Conservation (phyloP, 305 asterid species). For the Solanum hybrid region DNA sequence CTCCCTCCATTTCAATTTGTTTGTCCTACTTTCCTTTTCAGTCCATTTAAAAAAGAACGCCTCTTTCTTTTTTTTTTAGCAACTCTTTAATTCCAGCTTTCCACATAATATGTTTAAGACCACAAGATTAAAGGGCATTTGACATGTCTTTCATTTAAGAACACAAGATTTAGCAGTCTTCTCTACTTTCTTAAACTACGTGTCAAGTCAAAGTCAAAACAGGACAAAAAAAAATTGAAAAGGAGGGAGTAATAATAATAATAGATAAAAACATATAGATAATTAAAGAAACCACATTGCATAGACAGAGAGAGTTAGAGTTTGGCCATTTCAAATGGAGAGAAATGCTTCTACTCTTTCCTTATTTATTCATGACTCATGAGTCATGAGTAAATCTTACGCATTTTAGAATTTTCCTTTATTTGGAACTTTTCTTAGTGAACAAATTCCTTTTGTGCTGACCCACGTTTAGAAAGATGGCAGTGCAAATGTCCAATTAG, state of each 20-base stretch:
- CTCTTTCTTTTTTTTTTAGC: background rate
- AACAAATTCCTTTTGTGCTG: background rate
- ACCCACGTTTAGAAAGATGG: background rate
- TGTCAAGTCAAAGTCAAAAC: background rate
- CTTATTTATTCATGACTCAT: background rate
- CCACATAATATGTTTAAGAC: background rate
- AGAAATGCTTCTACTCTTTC: background rate
- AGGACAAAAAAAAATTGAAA: background rate
- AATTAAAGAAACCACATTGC: background rate
- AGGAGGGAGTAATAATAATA: background rate
- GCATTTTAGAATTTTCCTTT: background rate
- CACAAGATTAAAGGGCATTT: background rate
- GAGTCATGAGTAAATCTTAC: background rate
- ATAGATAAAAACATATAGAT: background rate
- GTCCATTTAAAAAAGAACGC: background rate
- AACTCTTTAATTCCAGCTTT: background rate
- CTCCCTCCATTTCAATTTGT: background rate
- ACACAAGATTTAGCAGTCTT: background rate
- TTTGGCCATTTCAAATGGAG: background rate
- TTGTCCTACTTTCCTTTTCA: background rate
- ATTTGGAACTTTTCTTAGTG: background rate
- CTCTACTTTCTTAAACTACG: background rate
- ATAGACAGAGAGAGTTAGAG: background rate
- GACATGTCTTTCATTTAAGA: background rate
- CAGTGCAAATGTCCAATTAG: background rate